Evolutionary conservation across 2,329 filamentous ascomycete genomes (phyloP).

Genomic region (Calycina herbarum): DNA sequence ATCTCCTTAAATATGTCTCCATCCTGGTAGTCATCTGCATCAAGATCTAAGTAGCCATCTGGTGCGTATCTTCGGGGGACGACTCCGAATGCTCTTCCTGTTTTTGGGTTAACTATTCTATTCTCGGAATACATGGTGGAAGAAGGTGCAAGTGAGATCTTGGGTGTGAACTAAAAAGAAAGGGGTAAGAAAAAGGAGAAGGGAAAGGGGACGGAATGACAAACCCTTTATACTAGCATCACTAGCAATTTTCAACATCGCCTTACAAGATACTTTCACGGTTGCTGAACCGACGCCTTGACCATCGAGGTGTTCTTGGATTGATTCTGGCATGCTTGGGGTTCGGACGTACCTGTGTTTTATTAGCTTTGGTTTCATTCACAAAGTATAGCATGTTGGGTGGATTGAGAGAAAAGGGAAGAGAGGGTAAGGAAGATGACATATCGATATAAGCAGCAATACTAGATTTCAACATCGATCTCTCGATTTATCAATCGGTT

Average conservation of each 20-base stretch:
- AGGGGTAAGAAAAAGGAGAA: not conserved
- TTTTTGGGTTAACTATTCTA: not conserved
- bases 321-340: constrained; percentile 5
- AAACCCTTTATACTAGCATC: constrained; percentile 8
- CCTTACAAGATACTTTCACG: not conserved
- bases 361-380: not conserved
- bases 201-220: not conserved
- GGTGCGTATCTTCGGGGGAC: constrained; percentile 5
- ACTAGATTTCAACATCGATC: constrained; percentile 50
- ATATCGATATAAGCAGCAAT: constrained; percentile 47
- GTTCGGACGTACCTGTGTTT: constrained; percentile 9
- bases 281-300: constrained; percentile 2
- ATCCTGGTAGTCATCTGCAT: constrained; percentile 8
- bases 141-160: not conserved
- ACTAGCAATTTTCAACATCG: constrained; percentile 4
- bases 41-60: constrained; percentile 10
- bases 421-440: not conserved
- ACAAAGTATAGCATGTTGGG: not conserved
- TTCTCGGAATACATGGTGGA: not conserved
- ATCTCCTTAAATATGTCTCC: constrained; percentile 5
- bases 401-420: not conserved
- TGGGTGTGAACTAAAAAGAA: not conserved
- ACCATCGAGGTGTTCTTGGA: constrained; percentile 2
- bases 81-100: constrained; percentile 3
- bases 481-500: constrained; percentile 40